phyloP scores from a whole-genome alignment of 2,329 filamentous ascomycete genomes.

The Fusarium protoensiforme region DNA sequence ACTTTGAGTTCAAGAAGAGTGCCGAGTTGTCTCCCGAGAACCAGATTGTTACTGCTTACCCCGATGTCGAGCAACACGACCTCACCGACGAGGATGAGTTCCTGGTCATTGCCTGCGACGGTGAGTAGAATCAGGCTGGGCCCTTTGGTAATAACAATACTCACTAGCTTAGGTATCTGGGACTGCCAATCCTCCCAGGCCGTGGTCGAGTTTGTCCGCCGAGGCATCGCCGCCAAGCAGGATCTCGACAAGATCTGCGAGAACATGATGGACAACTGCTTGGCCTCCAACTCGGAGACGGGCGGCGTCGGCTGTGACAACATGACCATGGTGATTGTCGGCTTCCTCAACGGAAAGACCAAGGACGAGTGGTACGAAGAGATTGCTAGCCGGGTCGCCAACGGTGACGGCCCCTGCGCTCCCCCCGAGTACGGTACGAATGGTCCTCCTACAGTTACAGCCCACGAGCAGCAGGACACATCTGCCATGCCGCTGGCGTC shows the following conservation, averaged over 20 bases:
- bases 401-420: conserved; percentile 97
- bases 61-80: conserved; percentile 92
- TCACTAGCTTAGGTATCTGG: conserved; percentile 83
- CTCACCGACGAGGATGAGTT: conserved; percentile 96
- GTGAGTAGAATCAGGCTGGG: conserved; percentile 61
- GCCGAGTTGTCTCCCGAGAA: conserved; percentile 96
- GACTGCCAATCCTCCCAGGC: conserved; percentile 99
- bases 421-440: conserved; percentile 99
- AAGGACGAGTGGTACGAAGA: conserved; percentile 99
- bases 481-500: conserved; percentile 28
- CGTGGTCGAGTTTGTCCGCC: conserved; percentile 94
- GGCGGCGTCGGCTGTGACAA: conserved; percentile 99
- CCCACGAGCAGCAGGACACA: background rate
- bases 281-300: conserved; percentile 97
- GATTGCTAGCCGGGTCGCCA: conserved; percentile 91
- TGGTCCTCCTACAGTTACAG: conserved; percentile 50
- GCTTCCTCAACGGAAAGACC: conserved; percentile 87
- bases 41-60: conserved; percentile 97
- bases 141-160: conserved; percentile 28
- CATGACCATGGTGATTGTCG: conserved; percentile 97
- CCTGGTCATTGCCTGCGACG: conserved; percentile 90
- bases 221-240: conserved; percentile 96
- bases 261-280: conserved; percentile 99
- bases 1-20: conserved; percentile 99
- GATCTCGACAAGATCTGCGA: conserved; percentile 95